These are phyloP conservation scores for Penicillium glabrum DNA, from an alignment of 2,329 filamentous ascomycete genomes.

Conservation along the genomic window DNA sequence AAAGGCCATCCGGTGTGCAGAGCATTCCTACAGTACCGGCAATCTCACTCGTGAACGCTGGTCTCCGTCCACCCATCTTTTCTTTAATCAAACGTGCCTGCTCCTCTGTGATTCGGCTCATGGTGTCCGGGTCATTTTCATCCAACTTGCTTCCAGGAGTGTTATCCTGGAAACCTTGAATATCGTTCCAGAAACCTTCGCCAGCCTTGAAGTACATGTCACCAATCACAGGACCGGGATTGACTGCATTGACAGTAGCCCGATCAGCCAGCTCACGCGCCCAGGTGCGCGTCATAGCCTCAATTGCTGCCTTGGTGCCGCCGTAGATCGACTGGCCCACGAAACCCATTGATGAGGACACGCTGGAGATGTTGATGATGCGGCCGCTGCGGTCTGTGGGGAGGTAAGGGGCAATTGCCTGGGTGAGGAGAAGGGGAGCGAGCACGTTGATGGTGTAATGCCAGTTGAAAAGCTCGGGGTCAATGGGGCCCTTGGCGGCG, in stretches of 20 bases:
- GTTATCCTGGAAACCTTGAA: conserved; percentile 61
- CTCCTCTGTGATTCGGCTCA: conserved; percentile 56
- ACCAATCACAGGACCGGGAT: conserved; percentile 65
- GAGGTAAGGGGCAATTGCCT: conserved; percentile 70
- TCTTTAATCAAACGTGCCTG: conserved; percentile 61
- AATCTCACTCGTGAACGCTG: conserved; percentile 68
- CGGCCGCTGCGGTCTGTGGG: conserved; percentile 66
- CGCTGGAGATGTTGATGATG: conserved; percentile 62
- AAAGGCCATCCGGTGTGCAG: conserved; percentile 68
- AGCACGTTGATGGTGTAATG: conserved; percentile 81
- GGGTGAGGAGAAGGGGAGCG: conserved; percentile 73
- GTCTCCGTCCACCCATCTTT: conserved; percentile 56
- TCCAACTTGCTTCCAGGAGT: conserved; percentile 56
- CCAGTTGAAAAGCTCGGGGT: conserved; percentile 64
- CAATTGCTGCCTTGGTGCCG: conserved; percentile 66
- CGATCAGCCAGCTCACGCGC: conserved; percentile 61
- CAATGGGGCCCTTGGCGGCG: conserved; percentile 59
- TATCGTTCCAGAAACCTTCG: conserved; percentile 57
- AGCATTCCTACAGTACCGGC: conserved; percentile 76
- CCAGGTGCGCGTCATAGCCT: conserved; percentile 70
- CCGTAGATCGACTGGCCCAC: conserved; percentile 62
- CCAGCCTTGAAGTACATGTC: conserved; percentile 64
- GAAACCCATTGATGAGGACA: conserved; percentile 60
- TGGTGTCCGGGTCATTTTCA: conserved; percentile 9
- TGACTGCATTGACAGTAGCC: conserved; percentile 65